phyloP scores from a whole-genome alignment of 78 protist species.

The Tieghemostelium lacteum region DNA sequence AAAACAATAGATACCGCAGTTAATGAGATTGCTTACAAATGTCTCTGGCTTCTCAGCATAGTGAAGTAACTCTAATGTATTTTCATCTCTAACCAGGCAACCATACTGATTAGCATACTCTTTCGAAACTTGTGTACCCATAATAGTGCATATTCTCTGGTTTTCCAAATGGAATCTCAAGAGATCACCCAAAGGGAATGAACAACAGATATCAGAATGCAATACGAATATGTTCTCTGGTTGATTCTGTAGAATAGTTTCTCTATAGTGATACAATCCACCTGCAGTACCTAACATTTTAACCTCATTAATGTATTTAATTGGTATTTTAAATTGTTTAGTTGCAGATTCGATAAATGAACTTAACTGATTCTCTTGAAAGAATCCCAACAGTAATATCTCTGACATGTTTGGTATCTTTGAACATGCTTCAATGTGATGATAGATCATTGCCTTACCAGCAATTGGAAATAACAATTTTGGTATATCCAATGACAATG shows the following conservation, averaged over 20 bases:
- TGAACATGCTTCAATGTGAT: conserved; percentile 72
- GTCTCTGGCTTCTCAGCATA: conserved; percentile 85
- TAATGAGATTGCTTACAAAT: conserved; percentile 66
- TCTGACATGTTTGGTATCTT: conserved; percentile 40
- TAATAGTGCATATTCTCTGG: conserved; percentile 30
- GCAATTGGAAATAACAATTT: conserved; percentile 86
- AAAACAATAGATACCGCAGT: conserved; percentile 81
- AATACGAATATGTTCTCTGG: conserved; percentile 67
- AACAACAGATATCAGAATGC: conserved; percentile 76
- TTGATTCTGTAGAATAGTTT: conserved; percentile 10
- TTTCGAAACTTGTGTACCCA: conserved; percentile 34
- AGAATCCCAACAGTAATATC: conserved; percentile 74
- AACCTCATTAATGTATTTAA: conserved; percentile 78
- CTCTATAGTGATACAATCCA: conserved; percentile 64
- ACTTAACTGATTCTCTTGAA: conserved; percentile 32
- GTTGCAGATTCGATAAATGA: conserved; percentile 11
- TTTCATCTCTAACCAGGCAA: conserved; percentile 64
- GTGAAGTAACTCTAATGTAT: conserved; percentile 65
- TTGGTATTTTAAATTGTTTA: conserved; percentile 39
- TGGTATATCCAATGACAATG: conserved; percentile 83
- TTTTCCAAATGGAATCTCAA: conserved; percentile 21
- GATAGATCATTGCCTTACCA: conserved; percentile 84
- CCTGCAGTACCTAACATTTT: conserved; percentile 86
- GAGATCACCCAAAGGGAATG: conserved; percentile 68
- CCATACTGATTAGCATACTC: conserved; percentile 76